Evolutionary conservation across 2,329 filamentous ascomycete species (phyloP), one percentile per base, ranked within the genome.

Genomic region (Colletotrichum scovillei): DNA sequence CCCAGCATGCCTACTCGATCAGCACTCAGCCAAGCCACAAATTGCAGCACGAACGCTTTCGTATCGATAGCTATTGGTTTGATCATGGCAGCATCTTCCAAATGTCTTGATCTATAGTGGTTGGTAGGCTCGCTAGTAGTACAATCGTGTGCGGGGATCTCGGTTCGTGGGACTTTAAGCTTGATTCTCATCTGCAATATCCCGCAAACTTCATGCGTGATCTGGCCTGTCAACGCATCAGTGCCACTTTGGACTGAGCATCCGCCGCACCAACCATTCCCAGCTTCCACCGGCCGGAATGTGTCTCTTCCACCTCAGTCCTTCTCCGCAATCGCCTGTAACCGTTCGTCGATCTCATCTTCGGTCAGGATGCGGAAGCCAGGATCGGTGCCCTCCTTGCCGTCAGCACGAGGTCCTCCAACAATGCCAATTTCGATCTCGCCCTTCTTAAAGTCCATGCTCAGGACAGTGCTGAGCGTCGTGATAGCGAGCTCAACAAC

Each of bases 361-460:
- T 98, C 96, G 35, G 94, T 97, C 84, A 99, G 89, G 78, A 92
- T 93, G 82, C 95, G 92, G 89, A 99, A 99, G 75, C 88, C 88
- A 63, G 92, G 85, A 79, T 94, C 90, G 75, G 92, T 93, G 76
- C 94, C 95, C 82, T 97, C 94, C 85, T 94, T 89, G 77, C 95
- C 96, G 81, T 97, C 94, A 72, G 88, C 85, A 79, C 91, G 90
- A 71, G 96, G 95, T 35, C 95, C 96, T 77, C 97, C 97, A 67
- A 98, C 97, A 81, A 99, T 95, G 76, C 97, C 97, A 85, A 99
- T 94, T 87, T 99, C 97, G 83, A 99, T 92, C 88, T 99, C 97
- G 79, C 94, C 94, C 89, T 98, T 98, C 91, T 99, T 99, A 89
- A 99, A 99, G 84, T 99, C 97, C 84, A 98, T 97, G 85, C 96